Conservation (phyloP, 345 rosid species). For the Ceriops zippeliana region DNA sequence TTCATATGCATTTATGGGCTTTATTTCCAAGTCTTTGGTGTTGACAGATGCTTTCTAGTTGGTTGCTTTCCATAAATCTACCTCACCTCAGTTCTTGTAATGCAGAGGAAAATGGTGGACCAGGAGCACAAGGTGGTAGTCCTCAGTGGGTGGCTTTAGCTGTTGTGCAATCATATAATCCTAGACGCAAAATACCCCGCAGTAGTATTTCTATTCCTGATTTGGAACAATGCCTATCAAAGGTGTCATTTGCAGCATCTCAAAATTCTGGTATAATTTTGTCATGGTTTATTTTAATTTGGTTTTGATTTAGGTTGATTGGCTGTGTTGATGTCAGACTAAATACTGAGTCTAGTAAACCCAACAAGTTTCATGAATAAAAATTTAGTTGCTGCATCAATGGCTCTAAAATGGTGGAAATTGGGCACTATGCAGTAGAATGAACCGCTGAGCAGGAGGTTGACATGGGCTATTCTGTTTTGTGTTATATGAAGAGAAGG, state of each 20-base stretch:
- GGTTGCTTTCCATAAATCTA: neutral
- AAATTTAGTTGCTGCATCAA: neutral
- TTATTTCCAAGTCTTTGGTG: neutral
- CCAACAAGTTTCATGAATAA: no score
- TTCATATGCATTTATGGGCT: neutral
- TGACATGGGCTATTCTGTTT: neutral
- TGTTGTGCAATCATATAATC: constrained; percentile 70
- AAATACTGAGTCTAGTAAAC: neutral
- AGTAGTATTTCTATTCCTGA: constrained; percentile 63
- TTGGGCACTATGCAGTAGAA: neutral
- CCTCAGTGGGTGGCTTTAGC: constrained; percentile 71
- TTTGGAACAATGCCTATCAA: constrained; percentile 67
- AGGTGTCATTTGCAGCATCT: constrained; percentile 63
- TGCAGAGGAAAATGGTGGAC: constrained; percentile 41
- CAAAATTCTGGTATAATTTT: constrained; percentile 53
- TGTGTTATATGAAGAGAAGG: neutral
- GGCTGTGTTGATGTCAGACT: neutral
- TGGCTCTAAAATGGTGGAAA: neutral
- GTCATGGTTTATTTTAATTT: neutral
- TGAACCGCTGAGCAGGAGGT: neutral
- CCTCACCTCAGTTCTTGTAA: neutral
- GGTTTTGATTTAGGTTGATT: neutral
- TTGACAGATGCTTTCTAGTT: neutral
- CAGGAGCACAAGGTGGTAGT: constrained; percentile 22
- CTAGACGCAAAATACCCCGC: constrained; percentile 68